A percentile compares a stretch with the other conserved stretches of the same genome.
Conservation (phyloP, 176 grass and related monocot species). For the Panicum miliaceum region DNA sequence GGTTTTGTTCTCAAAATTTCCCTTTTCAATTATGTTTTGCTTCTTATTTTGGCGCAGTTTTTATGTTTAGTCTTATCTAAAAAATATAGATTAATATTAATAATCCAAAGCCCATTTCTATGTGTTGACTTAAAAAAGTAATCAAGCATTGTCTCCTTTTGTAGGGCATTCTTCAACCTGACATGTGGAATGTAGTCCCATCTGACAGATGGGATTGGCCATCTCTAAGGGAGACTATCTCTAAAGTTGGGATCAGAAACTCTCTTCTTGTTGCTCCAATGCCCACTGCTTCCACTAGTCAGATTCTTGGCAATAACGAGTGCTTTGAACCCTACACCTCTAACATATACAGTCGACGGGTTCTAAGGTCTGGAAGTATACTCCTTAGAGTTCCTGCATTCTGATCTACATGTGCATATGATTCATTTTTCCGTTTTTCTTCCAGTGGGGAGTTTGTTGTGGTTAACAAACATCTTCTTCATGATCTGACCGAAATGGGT, state of each 20-base stretch:
- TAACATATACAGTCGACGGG: conserved; percentile 36
- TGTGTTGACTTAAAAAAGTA: neutral
- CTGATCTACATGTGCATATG: neutral
- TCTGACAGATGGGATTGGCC: conserved; percentile 82
- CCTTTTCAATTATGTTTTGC: neutral
- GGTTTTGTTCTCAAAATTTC: conserved; percentile 43
- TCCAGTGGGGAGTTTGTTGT: conserved; percentile 96
- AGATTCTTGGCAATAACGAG: conserved; percentile 97
- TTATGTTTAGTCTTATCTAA: neutral
- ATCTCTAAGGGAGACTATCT: conserved; percentile 70
- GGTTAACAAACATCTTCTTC: conserved; percentile 98
- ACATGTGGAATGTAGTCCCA: conserved; percentile 87
- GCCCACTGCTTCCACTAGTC: conserved; percentile 97
- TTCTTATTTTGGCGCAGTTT: too few species aligned
- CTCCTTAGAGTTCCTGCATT: neutral
- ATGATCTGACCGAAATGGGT: conserved; percentile 97
- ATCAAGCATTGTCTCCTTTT: conserved; percentile 1
- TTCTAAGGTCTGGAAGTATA: conserved; percentile 57
- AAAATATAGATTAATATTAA: too few species aligned
- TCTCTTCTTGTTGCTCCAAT: conserved; percentile 95
- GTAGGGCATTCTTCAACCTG: conserved; percentile 91
- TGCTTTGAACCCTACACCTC: conserved; percentile 46
- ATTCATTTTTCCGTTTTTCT: conserved; percentile 31
- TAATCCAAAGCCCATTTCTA: neutral
- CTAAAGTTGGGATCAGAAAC: conserved; percentile 80